Percentiles rank a stretch among this genome's conserved stretches.
phyloP scores from a whole-genome alignment of 495 filamentous ascomycete species.

The Aspergillus sclerotioniger region DNA sequence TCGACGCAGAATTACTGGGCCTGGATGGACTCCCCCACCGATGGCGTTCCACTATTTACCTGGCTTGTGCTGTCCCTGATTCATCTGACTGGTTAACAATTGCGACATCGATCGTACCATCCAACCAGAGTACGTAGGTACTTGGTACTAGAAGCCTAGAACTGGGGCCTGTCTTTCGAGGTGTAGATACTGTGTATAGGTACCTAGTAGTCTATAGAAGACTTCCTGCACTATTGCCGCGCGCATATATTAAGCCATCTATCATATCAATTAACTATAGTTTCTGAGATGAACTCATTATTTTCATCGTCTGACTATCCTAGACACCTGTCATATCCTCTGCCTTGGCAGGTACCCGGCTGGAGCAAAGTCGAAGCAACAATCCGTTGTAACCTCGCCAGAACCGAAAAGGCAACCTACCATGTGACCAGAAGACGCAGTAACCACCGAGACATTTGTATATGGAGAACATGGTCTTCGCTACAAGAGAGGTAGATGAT shows the following conservation, averaged over 20 bases:
- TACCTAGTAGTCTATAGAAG: too few species aligned
- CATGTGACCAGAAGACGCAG: not conserved
- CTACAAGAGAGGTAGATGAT: not conserved
- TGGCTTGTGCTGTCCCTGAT: too few species aligned
- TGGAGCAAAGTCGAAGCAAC: not conserved
- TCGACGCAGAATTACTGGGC: not conserved
- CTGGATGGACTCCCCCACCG: not conserved
- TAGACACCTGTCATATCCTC: not conserved
- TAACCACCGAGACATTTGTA: not conserved
- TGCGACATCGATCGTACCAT: not conserved
- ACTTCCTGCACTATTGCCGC: too few species aligned
- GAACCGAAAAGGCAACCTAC: not conserved
- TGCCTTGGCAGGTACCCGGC: not conserved
- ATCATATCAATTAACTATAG: too few species aligned
- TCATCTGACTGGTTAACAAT: not conserved
- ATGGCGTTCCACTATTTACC: not conserved
- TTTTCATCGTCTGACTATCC: too few species aligned
- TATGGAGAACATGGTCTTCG: not conserved
- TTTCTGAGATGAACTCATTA: too few species aligned
- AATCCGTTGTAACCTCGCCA: not conserved
- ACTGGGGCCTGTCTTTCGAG: too few species aligned
- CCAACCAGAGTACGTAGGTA: too few species aligned
- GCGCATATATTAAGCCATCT: too few species aligned
- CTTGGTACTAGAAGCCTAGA: too few species aligned
- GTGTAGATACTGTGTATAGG: too few species aligned